Conservation (phyloP, 2,329 filamentous ascomycete genomes). For the Talaromyces rugulosus region DNA sequence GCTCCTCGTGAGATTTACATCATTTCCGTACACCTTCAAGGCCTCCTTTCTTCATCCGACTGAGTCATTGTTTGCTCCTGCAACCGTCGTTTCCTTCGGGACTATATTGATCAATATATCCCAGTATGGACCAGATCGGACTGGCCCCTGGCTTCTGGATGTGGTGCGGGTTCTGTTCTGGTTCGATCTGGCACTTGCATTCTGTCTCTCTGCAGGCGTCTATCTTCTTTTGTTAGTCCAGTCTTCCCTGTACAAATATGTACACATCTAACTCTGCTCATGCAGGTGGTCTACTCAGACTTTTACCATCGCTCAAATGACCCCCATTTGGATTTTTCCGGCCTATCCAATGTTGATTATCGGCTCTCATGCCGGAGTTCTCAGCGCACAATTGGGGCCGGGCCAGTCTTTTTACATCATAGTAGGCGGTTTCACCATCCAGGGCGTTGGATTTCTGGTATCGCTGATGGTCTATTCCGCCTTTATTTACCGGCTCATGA, state of each 20-base stretch:
- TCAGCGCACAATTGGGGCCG: constrained; percentile 46
- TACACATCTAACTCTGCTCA: constrained; percentile 3
- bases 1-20: constrained; percentile 64
- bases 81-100: constrained; percentile 64
- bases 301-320: constrained; percentile 77
- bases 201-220: constrained; percentile 63
- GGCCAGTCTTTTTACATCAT: constrained; percentile 51
- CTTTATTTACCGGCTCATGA: constrained; percentile 84
- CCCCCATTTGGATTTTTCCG: constrained; percentile 82
- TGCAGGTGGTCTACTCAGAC: constrained; percentile 60
- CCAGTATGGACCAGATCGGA: constrained; percentile 65
- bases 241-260: constrained; percentile 24
- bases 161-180: constrained; percentile 68
- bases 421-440: constrained; percentile 56
- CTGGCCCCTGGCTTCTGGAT: constrained; percentile 58
- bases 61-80: constrained; percentile 72
- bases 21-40: constrained; percentile 65
- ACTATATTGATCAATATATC: constrained; percentile 75
- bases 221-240: constrained; percentile 67
- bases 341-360: constrained; percentile 76
- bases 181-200: constrained; percentile 66
- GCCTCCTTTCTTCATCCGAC: constrained; percentile 71
- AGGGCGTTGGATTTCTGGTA: constrained; percentile 62
- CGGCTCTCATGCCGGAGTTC: constrained; percentile 65
- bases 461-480: constrained; percentile 77